These are phyloP conservation scores for Tetrapyrgos nigripes DNA, from an alignment of 1,284 basidiomycete genomes.

Conservation along the genomic window DNA sequence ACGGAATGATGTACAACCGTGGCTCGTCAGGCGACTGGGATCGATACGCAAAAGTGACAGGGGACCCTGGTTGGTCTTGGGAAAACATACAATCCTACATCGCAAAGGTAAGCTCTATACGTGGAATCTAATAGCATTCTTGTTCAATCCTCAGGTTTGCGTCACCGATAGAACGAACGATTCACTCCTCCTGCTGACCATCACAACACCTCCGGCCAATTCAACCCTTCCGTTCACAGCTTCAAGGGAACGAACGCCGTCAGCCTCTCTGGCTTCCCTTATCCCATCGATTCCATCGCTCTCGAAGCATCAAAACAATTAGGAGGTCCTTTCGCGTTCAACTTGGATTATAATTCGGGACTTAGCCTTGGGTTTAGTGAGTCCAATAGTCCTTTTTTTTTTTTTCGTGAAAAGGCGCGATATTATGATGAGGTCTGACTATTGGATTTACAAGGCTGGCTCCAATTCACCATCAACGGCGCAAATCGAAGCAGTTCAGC, in stretches of 20 bases:
- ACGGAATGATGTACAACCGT: slow-evolving; percentile 24
- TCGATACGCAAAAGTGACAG: slow-evolving; percentile 20
- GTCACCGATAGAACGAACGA: slow-evolving; percentile 21
- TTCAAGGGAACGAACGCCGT: slow-evolving; percentile 19
- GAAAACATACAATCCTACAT: slow-evolving; percentile 25
- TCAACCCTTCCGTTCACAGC: slow-evolving; percentile 20
- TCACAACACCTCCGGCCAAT: slow-evolving; percentile 22
- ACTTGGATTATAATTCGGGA: slow-evolving; percentile 26
- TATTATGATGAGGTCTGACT: background rate
- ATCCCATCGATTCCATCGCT: slow-evolving; percentile 18
- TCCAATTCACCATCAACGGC: slow-evolving; percentile 22
- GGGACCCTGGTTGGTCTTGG: slow-evolving; percentile 30
- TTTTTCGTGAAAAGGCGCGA: too few species aligned
- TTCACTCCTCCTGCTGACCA: slow-evolving; percentile 20
- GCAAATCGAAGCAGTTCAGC: slow-evolving; percentile 25
- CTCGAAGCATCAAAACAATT: slow-evolving; percentile 21
- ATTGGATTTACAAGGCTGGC: slow-evolving; percentile 24
- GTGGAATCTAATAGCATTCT: background rate
- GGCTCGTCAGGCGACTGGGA: slow-evolving; percentile 25
- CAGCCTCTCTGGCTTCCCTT: slow-evolving; percentile 21
- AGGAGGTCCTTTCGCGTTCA: slow-evolving; percentile 22
- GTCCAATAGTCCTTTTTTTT: background rate
- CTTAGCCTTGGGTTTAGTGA: slow-evolving; percentile 24
- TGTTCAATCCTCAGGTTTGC: background rate
- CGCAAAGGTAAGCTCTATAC: slow-evolving; percentile 20